Evolutionary conservation across 2,329 filamentous ascomycete genomes (phyloP).

Genomic region (Talaromyces piceae): DNA sequence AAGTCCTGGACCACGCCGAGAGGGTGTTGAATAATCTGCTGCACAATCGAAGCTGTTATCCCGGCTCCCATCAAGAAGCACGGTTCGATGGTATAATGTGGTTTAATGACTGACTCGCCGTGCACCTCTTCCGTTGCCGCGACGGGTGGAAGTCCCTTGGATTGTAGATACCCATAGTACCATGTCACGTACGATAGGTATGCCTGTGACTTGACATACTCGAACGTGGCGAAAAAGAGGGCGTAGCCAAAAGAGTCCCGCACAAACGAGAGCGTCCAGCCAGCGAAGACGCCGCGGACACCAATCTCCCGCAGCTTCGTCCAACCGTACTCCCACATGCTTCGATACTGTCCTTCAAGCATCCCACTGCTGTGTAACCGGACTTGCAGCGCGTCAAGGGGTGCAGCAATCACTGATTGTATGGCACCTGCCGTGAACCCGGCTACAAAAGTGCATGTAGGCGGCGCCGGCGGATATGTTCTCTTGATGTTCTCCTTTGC

Average conservation of each 20-base stretch:
- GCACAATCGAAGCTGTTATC: slow-evolving; percentile 50
- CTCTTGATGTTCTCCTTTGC: slow-evolving; percentile 50
- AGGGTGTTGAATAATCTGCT: slow-evolving; percentile 54
- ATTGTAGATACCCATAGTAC: slow-evolving; percentile 45
- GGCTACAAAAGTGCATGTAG: slow-evolving; percentile 49
- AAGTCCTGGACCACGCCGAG: slow-evolving; percentile 52
- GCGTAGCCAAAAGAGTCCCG: slow-evolving; percentile 56
- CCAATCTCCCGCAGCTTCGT: slow-evolving; percentile 55
- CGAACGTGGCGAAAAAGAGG: slow-evolving; percentile 57
- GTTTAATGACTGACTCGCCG: slow-evolving; percentile 40
- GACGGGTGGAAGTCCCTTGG: slow-evolving; percentile 12
- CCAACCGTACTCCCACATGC: slow-evolving; percentile 56
- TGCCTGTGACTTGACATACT: slow-evolving; percentile 55
- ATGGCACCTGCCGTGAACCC: slow-evolving; percentile 53
- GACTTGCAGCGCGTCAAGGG: slow-evolving; percentile 56
- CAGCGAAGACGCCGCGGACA: slow-evolving; percentile 54
- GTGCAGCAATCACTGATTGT: slow-evolving; percentile 56
- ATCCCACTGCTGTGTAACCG: slow-evolving; percentile 54
- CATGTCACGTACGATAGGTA: slow-evolving; percentile 56
- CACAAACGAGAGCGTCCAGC: slow-evolving; percentile 52
- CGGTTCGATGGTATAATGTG: slow-evolving; percentile 58
- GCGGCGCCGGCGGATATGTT: slow-evolving; percentile 52
- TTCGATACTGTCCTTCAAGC: slow-evolving; percentile 51
- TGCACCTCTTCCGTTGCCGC: slow-evolving; percentile 1
- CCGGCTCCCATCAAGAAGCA: slow-evolving; percentile 55